Evolutionary conservation across 1,284 basidiomycete genomes (phyloP), one percentile per base, ranked within the genome.

Genomic region (Boletellus deceptivus): DNA sequence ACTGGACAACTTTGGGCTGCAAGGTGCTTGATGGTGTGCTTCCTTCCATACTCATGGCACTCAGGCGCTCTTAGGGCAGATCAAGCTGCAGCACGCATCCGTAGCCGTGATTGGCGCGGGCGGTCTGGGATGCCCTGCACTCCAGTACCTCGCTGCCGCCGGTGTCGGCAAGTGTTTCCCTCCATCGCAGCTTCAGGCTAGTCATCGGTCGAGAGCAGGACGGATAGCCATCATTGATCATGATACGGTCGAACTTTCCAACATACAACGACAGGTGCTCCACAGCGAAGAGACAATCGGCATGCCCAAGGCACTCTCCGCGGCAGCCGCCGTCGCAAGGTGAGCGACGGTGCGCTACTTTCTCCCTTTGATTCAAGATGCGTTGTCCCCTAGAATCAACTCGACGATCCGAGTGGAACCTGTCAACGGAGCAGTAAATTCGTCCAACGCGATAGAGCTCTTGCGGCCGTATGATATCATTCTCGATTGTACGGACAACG

Each of bases 401-500:
- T 85, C 90, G 1, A 70, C 72, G 37, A 63, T 89, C 18, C 68
- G 64, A 6, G 72, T 92, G 31, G 73, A 83, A 25, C 69, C 82
- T 0, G 71, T 85, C 50, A 65, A 72, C 0, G 63, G 75, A 16
- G 75, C 84, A 0, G 73, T 96, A 27, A 72, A 73, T 0, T 65
- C 87, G 4, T 62, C 70, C 7, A 92, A 91, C 56, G 86, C 90
- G 0, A 53, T 80, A 13, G 50, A 68, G 4, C 69, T 90, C n/a
- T 72, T 96, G 6, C 58, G 67, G 5, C 64, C 74, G 2, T 89
- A 89, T 62, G 84, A 91, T 64, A 70, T 98, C 38, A 79, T 98
- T 43, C 75, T 99, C 14, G 97, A 99, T 72, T 98, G 96, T 73
- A 98, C 93, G 3, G 96, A 99, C 71, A 96, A 97, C 56, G 85